A percentile compares a stretch with the other conserved stretches of the same genome.
Evolutionary conservation across 1,284 basidiomycete species (phyloP).

Genomic region (Pyrrhoderma lamaoense): DNA sequence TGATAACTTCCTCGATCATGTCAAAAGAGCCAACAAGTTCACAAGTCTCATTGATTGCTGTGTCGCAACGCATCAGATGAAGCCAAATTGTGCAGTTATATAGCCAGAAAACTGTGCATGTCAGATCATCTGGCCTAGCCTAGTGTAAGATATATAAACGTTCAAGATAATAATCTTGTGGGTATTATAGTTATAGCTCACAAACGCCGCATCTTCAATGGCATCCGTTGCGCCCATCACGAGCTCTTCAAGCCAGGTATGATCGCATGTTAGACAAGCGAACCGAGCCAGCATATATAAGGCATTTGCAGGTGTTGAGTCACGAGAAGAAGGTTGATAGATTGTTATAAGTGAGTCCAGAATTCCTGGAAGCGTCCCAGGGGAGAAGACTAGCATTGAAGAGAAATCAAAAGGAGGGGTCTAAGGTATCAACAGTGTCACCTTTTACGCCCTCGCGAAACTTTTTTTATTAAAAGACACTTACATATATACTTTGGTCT

Average conservation of each 20-base stretch:
- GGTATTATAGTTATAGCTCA: slow-evolving; percentile 38
- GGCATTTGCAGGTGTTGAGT: slow-evolving; percentile 76
- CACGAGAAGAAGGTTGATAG: slow-evolving; percentile 55
- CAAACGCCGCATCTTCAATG: slow-evolving; percentile 89
- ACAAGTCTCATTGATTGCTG: slow-evolving; percentile 64
- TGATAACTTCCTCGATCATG: slow-evolving; percentile 81
- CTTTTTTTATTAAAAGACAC: slow-evolving; percentile 23
- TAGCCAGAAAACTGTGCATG: slow-evolving; percentile 88
- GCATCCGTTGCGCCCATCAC: slow-evolving; percentile 85
- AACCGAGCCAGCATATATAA: slow-evolving; percentile 84
- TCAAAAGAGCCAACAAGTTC: slow-evolving; percentile 76
- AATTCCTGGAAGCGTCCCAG: slow-evolving; percentile 65
- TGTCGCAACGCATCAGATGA: slow-evolving; percentile 84
- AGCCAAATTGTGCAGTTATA: slow-evolving; percentile 88
- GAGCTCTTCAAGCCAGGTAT: slow-evolving; percentile 87
- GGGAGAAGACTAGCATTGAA: slow-evolving; percentile 88
- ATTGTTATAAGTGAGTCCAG: slow-evolving; percentile 77
- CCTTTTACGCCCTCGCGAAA: too few relatives aligned
- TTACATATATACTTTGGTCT: slow-evolving; percentile 46
- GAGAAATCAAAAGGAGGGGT: slow-evolving; percentile 67
- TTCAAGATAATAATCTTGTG: not conserved
- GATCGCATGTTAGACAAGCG: slow-evolving; percentile 79
- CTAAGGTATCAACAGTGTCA: slow-evolving; percentile 29
- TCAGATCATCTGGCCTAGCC: slow-evolving; percentile 79
- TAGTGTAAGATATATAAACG: slow-evolving; percentile 27